Evolutionary conservation across 768 basidiomycete genomes (phyloP), one percentile per base, ranked within the genome.

Genomic region (Lactarius indigo): DNA sequence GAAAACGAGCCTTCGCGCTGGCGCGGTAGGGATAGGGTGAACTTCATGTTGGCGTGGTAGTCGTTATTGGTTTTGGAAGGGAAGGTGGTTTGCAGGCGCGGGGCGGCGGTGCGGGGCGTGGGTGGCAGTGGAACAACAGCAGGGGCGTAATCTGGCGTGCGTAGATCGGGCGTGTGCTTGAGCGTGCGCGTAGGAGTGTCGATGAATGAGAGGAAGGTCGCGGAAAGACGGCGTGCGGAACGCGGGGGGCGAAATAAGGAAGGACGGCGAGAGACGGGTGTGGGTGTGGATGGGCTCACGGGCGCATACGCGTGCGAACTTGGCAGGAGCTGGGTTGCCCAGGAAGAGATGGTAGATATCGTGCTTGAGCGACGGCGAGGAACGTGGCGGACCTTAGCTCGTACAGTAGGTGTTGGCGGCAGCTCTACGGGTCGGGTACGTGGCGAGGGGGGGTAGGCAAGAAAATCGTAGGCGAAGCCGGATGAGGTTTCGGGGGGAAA

Each of bases 71-170:
- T 28, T 55, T 63, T 18, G 12, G 54, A 17, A 41, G n/a, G 44
- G 20, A 47, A 20, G 35, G 37, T n/a, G 47, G 54, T 28, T 5
- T 30, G 39, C 57, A 37, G 31, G 47, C 26, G 44, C 12, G 56
- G 47, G 13, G 30, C 42, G 35, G 71, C 63, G 28, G 52, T 31
- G 39, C 33, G 50, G 13, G 61, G 41, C n/a, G 67, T 59, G 30
- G 41, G 33, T 12, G 68, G 69, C 9, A 69, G 30, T 5, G 67
- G 83, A 18, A 90, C 77, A 73, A 91, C 87, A 50, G 88, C 79
- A 37, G 84, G 85, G 17, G 87, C 84, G 75, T 91, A 90, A 1
- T 88, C 88, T 18, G 87, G 78, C 8, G 82, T 70, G 8, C 84
- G 83, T 39, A 90, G 81, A 73, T 89, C 84, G 18, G 83, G 73